Conservation (phyloP, 257 asterid genomes). For the Solanum appendiculatum region DNA sequence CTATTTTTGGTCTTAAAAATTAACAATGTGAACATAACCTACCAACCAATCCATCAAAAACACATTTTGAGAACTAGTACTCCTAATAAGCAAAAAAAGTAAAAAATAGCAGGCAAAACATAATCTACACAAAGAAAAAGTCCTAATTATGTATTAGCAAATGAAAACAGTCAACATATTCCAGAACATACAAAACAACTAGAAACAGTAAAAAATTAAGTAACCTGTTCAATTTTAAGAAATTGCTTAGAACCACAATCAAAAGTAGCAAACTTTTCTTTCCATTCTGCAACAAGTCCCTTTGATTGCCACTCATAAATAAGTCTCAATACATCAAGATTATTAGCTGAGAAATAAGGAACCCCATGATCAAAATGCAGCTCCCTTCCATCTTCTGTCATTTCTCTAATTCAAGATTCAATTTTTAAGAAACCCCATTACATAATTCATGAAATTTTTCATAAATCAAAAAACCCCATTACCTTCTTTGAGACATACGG, state of each 20-base stretch:
- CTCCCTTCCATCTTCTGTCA: conserved; percentile 72
- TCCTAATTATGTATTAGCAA: neutral
- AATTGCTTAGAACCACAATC: conserved; percentile 56
- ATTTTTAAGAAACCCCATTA: neutral
- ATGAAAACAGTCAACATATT: neutral
- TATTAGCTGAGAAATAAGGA: conserved; percentile 51
- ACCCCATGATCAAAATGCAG: conserved; percentile 79
- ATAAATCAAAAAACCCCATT: no score
- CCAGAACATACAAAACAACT: neutral
- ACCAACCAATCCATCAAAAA: neutral
- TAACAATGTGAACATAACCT: neutral
- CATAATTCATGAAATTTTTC: neutral
- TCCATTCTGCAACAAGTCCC: conserved; percentile 78
- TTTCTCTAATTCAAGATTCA: conserved; percentile 32
- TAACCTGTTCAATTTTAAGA: conserved; percentile 40
- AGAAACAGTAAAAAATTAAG: neutral
- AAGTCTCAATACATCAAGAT: conserved; percentile 52
- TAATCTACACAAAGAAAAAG: neutral
- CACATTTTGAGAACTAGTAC: neutral
- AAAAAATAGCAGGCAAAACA: neutral
- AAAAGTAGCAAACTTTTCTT: conserved; percentile 65
- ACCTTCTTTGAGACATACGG: conserved; percentile 95
- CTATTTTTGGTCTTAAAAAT: neutral
- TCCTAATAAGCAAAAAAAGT: neutral
- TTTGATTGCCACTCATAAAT: conserved; percentile 71